Base-by-base conservation (phyloP, 2,329 filamentous ascomycete genomes). In the Fusarium gaditjirri region DNA sequence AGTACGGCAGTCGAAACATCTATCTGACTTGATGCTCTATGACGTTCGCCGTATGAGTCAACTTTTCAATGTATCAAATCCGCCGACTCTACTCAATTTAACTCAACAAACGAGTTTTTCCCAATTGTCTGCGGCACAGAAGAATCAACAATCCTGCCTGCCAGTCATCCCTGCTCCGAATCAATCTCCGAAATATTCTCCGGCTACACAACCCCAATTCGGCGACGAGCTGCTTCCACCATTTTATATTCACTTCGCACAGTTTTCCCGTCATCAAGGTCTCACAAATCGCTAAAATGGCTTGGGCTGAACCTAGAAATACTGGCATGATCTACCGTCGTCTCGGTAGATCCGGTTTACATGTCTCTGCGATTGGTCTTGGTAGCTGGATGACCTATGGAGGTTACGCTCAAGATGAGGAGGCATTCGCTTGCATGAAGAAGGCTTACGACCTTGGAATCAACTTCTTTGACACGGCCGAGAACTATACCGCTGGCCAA, bases 381-480 rank as follows among this genome's bases (percentile, higher is more conserved):
- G 91, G 88, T 39, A 86, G 88, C 50, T 90, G 89, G 89, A 83
- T 93, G 57, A 93, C 91, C 3, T 92, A 91, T 68, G 90, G 90
- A 57, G 90, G 89, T 6, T 88, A 91, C 72, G 87, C 90, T n/a
- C 86, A 87, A 46, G 87, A 90, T 73, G 88, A 91, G 60, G 86
- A 86, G 68, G 86, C 89, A 0, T 89, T 88, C 76, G 85, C 85
- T 50, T 90, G 88, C 77, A 88, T 90, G 86, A 89, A 90, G 81
- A 84, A 86, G 46, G 89, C 89, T 3, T 90, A 88, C 70, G 87
- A 90, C 65, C 79, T 83, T 52, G 89, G 89, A 5, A 83, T 91
- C 78, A 91, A 91, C 81, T 90, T 90, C 78, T 91, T 91, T 72
- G 89, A 91, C 75, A 87, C 84, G 14, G 89, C 89, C 4, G 89